Conservation (phyloP, 2,329 filamentous ascomycete species). For the Triangularia verruculosa region DNA sequence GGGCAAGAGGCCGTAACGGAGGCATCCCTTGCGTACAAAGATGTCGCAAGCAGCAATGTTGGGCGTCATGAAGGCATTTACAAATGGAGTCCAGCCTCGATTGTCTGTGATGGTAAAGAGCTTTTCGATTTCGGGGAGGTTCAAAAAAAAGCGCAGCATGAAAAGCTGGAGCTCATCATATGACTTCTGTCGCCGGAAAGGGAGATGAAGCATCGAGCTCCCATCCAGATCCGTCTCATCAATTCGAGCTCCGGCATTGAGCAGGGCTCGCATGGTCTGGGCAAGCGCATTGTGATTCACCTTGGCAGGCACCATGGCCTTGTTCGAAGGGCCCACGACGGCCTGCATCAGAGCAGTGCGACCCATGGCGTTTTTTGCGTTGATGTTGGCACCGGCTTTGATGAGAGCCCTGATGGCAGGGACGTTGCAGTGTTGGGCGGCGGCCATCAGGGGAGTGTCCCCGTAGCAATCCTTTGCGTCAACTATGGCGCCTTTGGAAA, state of each 20-base stretch:
- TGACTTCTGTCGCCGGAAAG: constrained; percentile 13
- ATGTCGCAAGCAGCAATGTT: constrained; percentile 20
- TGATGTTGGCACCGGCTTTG: constrained; percentile 20
- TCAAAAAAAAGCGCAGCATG: constrained; percentile 18
- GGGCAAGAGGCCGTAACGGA: not conserved
- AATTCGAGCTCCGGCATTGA: constrained; percentile 18
- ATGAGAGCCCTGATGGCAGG: constrained; percentile 26
- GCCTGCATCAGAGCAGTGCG: constrained; percentile 24
- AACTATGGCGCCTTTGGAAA: constrained; percentile 22
- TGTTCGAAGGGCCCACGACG: constrained; percentile 19
- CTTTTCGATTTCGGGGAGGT: constrained; percentile 8
- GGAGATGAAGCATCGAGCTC: constrained; percentile 23
- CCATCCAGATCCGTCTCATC: constrained; percentile 22
- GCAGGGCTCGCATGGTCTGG: constrained; percentile 14
- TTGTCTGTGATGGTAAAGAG: constrained; percentile 14
- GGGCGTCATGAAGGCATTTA: constrained; percentile 14
- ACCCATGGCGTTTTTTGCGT: constrained; percentile 19
- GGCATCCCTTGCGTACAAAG: constrained; percentile 18
- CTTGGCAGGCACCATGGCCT: not conserved
- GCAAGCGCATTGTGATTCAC: constrained; percentile 7
- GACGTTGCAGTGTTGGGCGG: constrained; percentile 23
- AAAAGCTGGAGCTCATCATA: constrained; percentile 2
- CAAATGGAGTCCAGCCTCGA: constrained; percentile 14
- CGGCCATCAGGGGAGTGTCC: constrained; percentile 27
- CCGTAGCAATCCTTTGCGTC: constrained; percentile 26